A percentile compares a stretch with the other conserved stretches of the same genome.
Evolutionary conservation across 2,329 filamentous ascomycete species (phyloP).

Genomic region (Ophiostoma montium): DNA sequence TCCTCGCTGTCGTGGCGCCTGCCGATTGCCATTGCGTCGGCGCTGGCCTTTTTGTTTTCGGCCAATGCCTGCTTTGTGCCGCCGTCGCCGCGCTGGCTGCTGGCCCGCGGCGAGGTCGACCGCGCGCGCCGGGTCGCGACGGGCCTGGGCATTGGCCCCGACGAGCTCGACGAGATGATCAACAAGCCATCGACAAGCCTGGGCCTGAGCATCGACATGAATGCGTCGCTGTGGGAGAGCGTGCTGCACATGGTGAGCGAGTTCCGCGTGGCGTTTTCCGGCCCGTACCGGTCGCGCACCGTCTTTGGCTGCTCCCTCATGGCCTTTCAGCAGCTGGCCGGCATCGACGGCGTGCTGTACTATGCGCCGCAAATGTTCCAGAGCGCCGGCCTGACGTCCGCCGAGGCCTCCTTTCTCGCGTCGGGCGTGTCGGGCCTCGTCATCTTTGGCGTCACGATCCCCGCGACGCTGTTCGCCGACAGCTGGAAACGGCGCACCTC

Average conservation of each 20-base stretch:
- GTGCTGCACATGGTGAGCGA: not conserved
- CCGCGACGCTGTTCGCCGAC: not conserved
- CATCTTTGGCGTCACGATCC: not conserved
- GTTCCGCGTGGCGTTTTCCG: not conserved
- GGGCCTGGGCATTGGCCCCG: not conserved
- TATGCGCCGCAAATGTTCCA: not conserved
- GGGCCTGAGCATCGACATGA: not conserved
- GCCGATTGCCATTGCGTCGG: not conserved
- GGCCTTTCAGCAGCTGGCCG: conserved; percentile 1
- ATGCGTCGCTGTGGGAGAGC: not conserved
- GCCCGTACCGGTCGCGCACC: not conserved
- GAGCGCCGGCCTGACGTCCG: not conserved
- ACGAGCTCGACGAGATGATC: not conserved
- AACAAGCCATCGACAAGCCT: not conserved
- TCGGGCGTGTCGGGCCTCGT: not conserved
- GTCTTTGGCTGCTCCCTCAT: not conserved
- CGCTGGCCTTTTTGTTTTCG: not conserved
- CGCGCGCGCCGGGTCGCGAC: not conserved
- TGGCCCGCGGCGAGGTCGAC: not conserved
- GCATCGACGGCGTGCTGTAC: not conserved
- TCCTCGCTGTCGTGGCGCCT: not conserved
- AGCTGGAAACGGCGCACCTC: not conserved
- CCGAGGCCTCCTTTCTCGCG: not conserved
- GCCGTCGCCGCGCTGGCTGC: not conserved
- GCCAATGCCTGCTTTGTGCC: not conserved